Evolutionary conservation across 179 eudicot species (phyloP).

Genomic region (Silene coronaria): DNA sequence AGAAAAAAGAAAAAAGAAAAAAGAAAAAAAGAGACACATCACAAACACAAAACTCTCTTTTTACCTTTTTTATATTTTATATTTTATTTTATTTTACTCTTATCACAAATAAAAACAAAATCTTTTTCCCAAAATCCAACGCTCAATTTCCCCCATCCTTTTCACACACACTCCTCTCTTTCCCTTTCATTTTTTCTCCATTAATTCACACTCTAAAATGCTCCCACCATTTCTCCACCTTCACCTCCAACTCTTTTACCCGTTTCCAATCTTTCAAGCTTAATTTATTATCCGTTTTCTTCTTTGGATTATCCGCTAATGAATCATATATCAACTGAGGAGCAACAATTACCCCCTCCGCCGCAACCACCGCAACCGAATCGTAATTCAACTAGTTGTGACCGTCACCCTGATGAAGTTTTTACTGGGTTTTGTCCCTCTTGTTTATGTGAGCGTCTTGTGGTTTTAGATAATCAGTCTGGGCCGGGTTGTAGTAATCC

Average conservation of each 20-base stretch:
- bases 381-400: conserved; percentile 68
- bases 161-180: conserved; percentile 10
- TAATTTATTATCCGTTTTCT: no score
- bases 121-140: conserved; percentile 11
- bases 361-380: conserved; percentile 51
- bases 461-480: conserved; percentile 48
- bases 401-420: conserved; percentile 67
- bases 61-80: background rate
- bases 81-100: no score
- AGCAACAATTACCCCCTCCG: conserved; percentile 56
- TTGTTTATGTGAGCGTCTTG: conserved; percentile 85
- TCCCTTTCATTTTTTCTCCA: background rate
- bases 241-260: no score
- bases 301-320: background rate
- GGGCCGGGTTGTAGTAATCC: conserved; percentile 31
- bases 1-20: background rate
- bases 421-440: conserved; percentile 91
- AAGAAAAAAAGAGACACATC: conserved; percentile 9
- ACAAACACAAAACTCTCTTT: background rate
- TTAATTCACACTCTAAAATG: background rate
- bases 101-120: conserved; percentile 11
- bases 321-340: conserved; percentile 23
- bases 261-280: background rate
- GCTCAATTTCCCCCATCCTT: conserved; percentile 15
- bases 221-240: background rate